Evolutionary conservation across 2,329 filamentous ascomycete genomes (phyloP), one percentile per base, ranked within the genome.

Genomic region (Meredithiella fracta): DNA sequence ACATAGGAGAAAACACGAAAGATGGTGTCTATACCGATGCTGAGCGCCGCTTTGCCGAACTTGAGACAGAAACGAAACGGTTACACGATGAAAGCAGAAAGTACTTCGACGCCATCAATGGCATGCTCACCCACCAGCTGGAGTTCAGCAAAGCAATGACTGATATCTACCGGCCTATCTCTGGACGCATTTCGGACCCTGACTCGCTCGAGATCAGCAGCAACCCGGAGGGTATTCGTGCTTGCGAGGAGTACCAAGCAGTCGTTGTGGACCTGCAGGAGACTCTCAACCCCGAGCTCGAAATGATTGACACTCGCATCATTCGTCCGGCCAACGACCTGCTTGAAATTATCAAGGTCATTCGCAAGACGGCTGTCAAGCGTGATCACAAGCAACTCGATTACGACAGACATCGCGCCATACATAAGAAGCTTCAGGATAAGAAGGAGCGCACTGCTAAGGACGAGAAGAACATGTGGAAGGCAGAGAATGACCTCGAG

Each of bases 141-240:
- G 91, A 94, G 67, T 98, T 98, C 73, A 95, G 91, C 63, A 82
- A 95, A 71, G 87, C 90, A 62, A 91, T 95, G 74, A 84, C 85
- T 61, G 92, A 98, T 69, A 85, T 98, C 64, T 98, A 98, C 76
- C 94, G 94, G 68, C 92, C 92, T 62, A 98, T 98, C 64, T 96
- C 91, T 56, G 92, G 92, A 56, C 85, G 92, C 66, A 79, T 94
- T 69, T 97, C 91, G 49, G 92, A 98, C 69, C 92, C 92, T 8
- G 84, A 90, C 64, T 86, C 86, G 7, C 78, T 87, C 61, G 77
- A 85, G 55, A 74, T 83, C 47, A 85, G 94, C 69, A 89, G 89
- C 56, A 97, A 96, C 66, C 81, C 85, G 1, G 92, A 94, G 66
- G 92, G 92, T 56, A 97, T 98, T 65, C 78, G 80, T 60, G 92